These are phyloP conservation scores for Lachancea cidri DNA, from an alignment of 805 yeast species.

Conservation along the genomic window DNA sequence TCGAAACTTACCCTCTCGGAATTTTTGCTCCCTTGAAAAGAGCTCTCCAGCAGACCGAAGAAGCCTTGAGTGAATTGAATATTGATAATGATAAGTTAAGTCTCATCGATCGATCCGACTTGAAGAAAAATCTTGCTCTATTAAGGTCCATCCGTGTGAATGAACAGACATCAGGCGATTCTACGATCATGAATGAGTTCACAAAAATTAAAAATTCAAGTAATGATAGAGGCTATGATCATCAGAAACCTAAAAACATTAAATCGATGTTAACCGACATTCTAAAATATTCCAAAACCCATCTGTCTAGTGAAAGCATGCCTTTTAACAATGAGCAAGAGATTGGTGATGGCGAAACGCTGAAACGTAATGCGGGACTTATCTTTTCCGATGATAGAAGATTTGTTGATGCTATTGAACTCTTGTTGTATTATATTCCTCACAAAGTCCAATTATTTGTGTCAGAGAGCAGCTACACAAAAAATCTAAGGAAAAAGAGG, in stretches of 20 bases:
- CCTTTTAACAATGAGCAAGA: slow-evolving; percentile 8
- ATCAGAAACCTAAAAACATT: neutral
- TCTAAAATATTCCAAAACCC: slow-evolving; percentile 3
- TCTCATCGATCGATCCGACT: slow-evolving; percentile 23
- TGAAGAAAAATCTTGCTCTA: slow-evolving; percentile 5
- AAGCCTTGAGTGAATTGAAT: slow-evolving; percentile 47
- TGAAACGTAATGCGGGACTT: slow-evolving; percentile 36
- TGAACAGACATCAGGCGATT: neutral
- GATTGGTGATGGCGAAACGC: slow-evolving; percentile 16
- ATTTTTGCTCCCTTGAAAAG: slow-evolving; percentile 62
- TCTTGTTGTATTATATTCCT: slow-evolving; percentile 41
- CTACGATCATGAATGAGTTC: neutral
- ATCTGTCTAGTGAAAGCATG: neutral
- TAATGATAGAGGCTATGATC: neutral
- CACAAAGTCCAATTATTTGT: slow-evolving; percentile 26
- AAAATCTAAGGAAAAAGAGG: slow-evolving; percentile 47
- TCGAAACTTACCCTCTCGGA: slow-evolving; percentile 74
- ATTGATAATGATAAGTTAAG: slow-evolving; percentile 38
- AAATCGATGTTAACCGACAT: slow-evolving; percentile 4
- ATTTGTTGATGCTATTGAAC: slow-evolving; percentile 66
- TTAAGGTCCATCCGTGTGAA: neutral
- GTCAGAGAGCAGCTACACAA: slow-evolving; percentile 49
- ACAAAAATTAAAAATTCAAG: neutral
- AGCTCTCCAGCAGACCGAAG: slow-evolving; percentile 50
- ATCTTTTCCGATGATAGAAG: slow-evolving; percentile 77